Conservation (phyloP, 768 basidiomycete genomes). For the Phlegmacium glaucopus region DNA sequence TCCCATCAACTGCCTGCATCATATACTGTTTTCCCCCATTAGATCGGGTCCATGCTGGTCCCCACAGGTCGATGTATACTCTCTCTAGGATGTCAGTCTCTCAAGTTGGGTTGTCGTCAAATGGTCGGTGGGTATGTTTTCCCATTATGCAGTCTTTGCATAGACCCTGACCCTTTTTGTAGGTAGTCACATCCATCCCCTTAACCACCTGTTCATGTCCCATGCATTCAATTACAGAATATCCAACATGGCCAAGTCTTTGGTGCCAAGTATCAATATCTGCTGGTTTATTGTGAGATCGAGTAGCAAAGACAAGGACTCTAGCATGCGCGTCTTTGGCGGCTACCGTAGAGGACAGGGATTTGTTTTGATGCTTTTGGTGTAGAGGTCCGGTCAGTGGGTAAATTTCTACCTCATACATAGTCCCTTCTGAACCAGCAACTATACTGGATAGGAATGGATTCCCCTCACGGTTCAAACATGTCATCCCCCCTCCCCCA, state of each 20-base stretch:
- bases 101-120: slow-evolving; percentile 12
- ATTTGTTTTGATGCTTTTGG: no score
- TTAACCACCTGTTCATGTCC: slow-evolving; percentile 13
- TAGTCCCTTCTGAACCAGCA: neutral
- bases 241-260: slow-evolving; percentile 19
- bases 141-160: slow-evolving; percentile 27
- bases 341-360: no score
- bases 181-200: slow-evolving; percentile 17
- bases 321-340: no score
- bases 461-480: neutral
- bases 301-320: slow-evolving; percentile 5
- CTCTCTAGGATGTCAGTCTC: slow-evolving; percentile 14
- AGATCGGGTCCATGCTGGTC: slow-evolving; percentile 15
- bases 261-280: slow-evolving; percentile 24
- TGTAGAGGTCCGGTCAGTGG: neutral
- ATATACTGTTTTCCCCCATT: slow-evolving; percentile 20
- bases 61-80: slow-evolving; percentile 25
- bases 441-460: neutral
- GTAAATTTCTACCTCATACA: slow-evolving; percentile 1
- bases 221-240: slow-evolving; percentile 11
- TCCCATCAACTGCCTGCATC: slow-evolving; percentile 21
- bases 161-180: neutral
- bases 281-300: no score
- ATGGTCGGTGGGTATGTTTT: slow-evolving; percentile 18
- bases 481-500: neutral